Base-by-base conservation (phyloP, 192 early-diverging fungal genomes). In the Phlyctochytrium arcticum region DNA sequence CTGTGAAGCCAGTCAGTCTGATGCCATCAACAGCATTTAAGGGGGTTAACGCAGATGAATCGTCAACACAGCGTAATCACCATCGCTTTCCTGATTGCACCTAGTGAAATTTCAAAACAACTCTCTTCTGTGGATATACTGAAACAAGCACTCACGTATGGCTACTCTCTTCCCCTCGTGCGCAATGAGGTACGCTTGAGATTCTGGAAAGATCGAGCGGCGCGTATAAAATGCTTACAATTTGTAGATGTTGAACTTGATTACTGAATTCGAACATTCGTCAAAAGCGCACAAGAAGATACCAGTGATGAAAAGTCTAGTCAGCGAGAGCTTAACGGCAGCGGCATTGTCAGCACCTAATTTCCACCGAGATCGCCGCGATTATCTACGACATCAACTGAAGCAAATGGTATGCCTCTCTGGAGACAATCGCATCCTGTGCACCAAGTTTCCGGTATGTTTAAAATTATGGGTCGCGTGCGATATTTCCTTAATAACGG, bases 331-430 rank as follows among this genome's bases (percentile, higher is more conserved):
- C 19, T 21, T 69, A 5, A 23, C 67, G 4, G 44, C 57, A 19
- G 50, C 44, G 6, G 31, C 31, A 15, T 17, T 36, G 8, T 30
- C 49, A 5, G 36, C 34, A 34, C 58, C 47, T 1, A 27, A 21
- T 0, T 61, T 69, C 27, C 70, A 71, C 39, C 19, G 35, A 12
- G 70, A 71, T 33, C 54, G 70, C 21, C 35, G 70, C 31, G 70
- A 71, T 21, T 71, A 66, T 46, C 63, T 71, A 0, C 57, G 60
- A 26, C 54, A 71, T 27, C 60, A 71, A 35, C 10, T 71, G 19
- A 60, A 61, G 33, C 67, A 69, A 33, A 69, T 69, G 57, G 23
- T 62, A 2, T 69, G 59, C 29, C 59, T 69, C 17, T 54, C 31
- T 5, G 42, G 44, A 34, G 67, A 69, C 33, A 15, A 34, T 23